Conservation (phyloP, 306 rosid species). For the Quercus suber region DNA sequence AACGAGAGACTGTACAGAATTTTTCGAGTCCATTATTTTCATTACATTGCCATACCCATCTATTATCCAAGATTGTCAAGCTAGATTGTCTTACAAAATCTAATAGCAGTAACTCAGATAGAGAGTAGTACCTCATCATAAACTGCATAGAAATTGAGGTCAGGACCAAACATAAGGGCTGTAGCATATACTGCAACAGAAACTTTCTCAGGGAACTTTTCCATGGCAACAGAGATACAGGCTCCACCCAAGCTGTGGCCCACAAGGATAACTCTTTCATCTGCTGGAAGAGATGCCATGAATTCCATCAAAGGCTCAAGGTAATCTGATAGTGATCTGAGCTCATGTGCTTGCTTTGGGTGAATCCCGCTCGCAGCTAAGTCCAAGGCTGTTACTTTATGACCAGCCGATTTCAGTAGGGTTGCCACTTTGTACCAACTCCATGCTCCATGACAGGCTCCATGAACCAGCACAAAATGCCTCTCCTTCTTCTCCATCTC, state of each 20-base stretch:
- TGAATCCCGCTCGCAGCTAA: constrained; percentile 53
- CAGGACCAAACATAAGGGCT: constrained; percentile 38
- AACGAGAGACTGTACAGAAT: too few species aligned
- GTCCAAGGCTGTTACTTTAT: constrained; percentile 48
- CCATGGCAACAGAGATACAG: constrained; percentile 53
- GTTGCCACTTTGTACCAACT: constrained; percentile 52
- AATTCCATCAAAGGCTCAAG: constrained; percentile 42
- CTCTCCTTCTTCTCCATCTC: constrained; percentile 5
- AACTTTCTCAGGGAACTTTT: constrained; percentile 46
- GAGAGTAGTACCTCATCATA: background rate
- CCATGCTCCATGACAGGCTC: constrained; percentile 64
- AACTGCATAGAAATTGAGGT: background rate
- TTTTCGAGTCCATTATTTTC: too few species aligned
- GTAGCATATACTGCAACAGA: constrained; percentile 42
- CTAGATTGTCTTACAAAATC: too few species aligned
- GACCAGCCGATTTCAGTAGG: constrained; percentile 38
- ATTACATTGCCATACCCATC: too few species aligned
- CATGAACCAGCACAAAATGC: constrained; percentile 62
- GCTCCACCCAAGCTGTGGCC: constrained; percentile 56
- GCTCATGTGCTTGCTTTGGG: constrained; percentile 28
- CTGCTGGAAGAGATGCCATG: constrained; percentile 27
- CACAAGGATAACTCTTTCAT: constrained; percentile 51
- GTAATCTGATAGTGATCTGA: constrained; percentile 35
- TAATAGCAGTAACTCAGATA: too few species aligned
- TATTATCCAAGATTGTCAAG: too few species aligned